A percentile compares a stretch with the other conserved stretches of the same genome.
These are phyloP conservation scores for Talaromyces amestolkiae DNA, from an alignment of 2,329 filamentous ascomycete genomes.

Conservation along the genomic window DNA sequence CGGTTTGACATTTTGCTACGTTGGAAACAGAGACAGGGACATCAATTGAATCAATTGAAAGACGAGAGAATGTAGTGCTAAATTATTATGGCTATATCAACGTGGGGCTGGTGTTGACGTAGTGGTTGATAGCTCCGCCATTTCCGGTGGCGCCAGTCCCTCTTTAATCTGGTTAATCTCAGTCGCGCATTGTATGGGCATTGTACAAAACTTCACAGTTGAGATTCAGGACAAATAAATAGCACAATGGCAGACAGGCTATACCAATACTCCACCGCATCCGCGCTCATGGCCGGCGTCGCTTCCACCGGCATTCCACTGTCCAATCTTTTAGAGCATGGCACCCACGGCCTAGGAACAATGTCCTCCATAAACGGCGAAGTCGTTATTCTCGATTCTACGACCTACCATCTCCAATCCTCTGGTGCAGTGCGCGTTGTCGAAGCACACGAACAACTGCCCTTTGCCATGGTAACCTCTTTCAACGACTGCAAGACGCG, in stretches of 20 bases:
- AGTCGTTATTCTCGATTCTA: constrained; percentile 18
- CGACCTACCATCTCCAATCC: constrained; percentile 16
- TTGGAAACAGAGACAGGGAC: not conserved
- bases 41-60: not conserved
- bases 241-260: constrained; percentile 16
- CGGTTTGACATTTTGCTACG: constrained; percentile 3
- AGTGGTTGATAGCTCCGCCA: not conserved
- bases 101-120: constrained; percentile 4
- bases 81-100: not conserved
- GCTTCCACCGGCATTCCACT: constrained; percentile 16
- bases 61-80: not conserved
- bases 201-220: not conserved
- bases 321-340: constrained; percentile 14
- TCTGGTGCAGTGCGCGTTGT: constrained; percentile 13
- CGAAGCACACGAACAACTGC: constrained; percentile 15
- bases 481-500: constrained; percentile 16
- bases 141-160: constrained; percentile 2
- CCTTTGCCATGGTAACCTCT: constrained; percentile 19
- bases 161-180: not conserved
- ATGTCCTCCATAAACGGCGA: constrained; percentile 20
- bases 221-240: not conserved
- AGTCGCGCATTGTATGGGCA: not conserved
- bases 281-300: constrained; percentile 20
- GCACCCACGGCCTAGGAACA: constrained; percentile 18
- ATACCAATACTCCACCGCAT: constrained; percentile 19